A percentile compares a stretch with the other conserved stretches of the same genome.
Evolutionary conservation across 2,329 filamentous ascomycete species (phyloP).

Genomic region (Microsporum ferrugineum): DNA sequence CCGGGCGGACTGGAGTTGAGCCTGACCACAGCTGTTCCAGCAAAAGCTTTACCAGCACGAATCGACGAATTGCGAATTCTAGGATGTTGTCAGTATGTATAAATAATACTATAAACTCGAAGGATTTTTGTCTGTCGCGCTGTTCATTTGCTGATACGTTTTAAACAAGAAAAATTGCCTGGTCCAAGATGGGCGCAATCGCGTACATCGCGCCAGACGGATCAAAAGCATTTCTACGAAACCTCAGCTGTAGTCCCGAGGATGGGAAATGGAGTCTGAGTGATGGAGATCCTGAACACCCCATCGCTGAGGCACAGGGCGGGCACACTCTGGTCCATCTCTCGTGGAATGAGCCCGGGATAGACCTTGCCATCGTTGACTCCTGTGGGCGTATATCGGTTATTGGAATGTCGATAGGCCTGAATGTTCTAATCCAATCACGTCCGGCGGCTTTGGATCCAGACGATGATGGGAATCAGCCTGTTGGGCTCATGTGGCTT

Average conservation of each 20-base stretch:
- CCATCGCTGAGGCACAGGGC: slow-evolving; percentile 50
- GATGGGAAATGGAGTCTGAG: slow-evolving; percentile 67
- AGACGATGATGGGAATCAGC: slow-evolving; percentile 60
- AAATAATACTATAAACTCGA: not conserved
- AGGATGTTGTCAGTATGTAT: slow-evolving; percentile 70
- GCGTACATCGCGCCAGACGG: slow-evolving; percentile 68
- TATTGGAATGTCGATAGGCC: slow-evolving; percentile 55
- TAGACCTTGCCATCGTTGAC: slow-evolving; percentile 76
- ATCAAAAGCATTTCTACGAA: slow-evolving; percentile 57
- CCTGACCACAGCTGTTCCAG: slow-evolving; percentile 43
- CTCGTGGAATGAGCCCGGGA: slow-evolving; percentile 64
- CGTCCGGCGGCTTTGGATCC: slow-evolving; percentile 56
- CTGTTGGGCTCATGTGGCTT: slow-evolving; percentile 84
- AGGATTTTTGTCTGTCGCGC: not conserved
- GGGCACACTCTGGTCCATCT: slow-evolving; percentile 65
- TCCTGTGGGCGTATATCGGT: slow-evolving; percentile 65
- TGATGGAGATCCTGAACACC: slow-evolving; percentile 54
- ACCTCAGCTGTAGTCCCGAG: slow-evolving; percentile 56
- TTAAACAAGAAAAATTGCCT: slow-evolving; percentile 57
- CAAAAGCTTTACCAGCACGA: slow-evolving; percentile 58
- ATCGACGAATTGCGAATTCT: slow-evolving; percentile 64
- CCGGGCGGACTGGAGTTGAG: slow-evolving; percentile 45
- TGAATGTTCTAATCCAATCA: slow-evolving; percentile 59
- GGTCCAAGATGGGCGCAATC: slow-evolving; percentile 80
- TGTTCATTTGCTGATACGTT: not conserved